Conservation (phyloP, 228 moss, liverwort and hornwort genomes). For the Sphagnum magellanicum region DNA sequence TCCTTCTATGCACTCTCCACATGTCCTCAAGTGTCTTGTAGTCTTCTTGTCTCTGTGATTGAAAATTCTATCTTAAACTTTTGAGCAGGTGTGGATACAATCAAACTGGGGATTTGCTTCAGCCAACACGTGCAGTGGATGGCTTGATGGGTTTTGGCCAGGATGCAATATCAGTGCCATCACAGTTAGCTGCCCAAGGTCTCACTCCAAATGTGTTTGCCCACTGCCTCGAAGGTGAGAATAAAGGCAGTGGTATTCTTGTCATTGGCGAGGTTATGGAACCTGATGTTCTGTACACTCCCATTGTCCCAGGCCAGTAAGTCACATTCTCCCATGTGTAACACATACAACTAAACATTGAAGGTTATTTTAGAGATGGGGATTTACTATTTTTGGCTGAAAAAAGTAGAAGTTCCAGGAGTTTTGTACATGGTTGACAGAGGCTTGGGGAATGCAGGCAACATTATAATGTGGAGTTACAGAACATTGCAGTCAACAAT, state of each 20-base stretch:
- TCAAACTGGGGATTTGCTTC: slow-evolving; percentile 56
- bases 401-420: neutral
- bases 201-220: slow-evolving; percentile 59
- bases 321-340: slow-evolving; percentile 4
- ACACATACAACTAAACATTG: neutral
- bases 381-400: neutral
- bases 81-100: slow-evolving; percentile 76
- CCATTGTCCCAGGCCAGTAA: slow-evolving; percentile 48
- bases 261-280: slow-evolving; percentile 76
- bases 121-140: slow-evolving; percentile 45
- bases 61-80: too few relatives aligned
- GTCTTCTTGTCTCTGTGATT: neutral
- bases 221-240: slow-evolving; percentile 92
- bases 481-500: slow-evolving; percentile 45
- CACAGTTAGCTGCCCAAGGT: slow-evolving; percentile 46
- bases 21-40: neutral
- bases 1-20: neutral
- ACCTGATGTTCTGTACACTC: slow-evolving; percentile 55
- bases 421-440: neutral
- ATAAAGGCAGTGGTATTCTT: slow-evolving; percentile 65
- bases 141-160: slow-evolving; percentile 87
- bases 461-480: slow-evolving; percentile 82
- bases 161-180: slow-evolving; percentile 45
- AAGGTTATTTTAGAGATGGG: neutral
- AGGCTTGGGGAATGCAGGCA: slow-evolving; percentile 27